Base-by-base conservation (phyloP, 2,329 filamentous ascomycete species). In the Chalaropsis thielavioides region DNA sequence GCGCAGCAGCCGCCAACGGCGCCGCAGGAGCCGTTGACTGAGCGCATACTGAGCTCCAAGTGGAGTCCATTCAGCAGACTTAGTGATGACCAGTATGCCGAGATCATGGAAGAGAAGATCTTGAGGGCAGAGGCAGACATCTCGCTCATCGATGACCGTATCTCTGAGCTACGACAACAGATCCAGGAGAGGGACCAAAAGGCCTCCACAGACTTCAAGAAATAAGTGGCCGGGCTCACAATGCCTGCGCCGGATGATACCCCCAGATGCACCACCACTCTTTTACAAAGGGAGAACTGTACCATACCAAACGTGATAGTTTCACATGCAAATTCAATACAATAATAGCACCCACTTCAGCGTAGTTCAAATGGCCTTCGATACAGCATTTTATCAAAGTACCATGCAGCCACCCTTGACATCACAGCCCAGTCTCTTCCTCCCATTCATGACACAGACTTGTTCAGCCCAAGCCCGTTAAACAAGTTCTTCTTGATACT, bases 61-160 rank as follows among this genome's bases (percentile, higher is more conserved):
- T 90, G 85, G 82, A 87, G 84, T 68, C 89, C 89, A 0, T 77
- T 94, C 68, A 86, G 81, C 70, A 81, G 82, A 13, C 75, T 94
- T 31, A 83, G 83, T 0, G 86, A 94, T 69, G 80, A 86, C 31
- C 85, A 94, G 69, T 94, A 94, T 71, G 81, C 82, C 66, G 75
- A 80, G 0, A 84, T 90, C 75, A 77, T 94, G 70, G 77, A 80
- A 38, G 87, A 92, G 72, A 90, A 86, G 74, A 75, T 90, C 49
- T 72, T 92, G 31, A 80, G 78, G 68, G 76, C 92, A 2, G 86
- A 94, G 69, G 87, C 83, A 0, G 87, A 92, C 68, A 90, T 94
- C 73, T 85, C 88, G 0, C 73, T 94, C 4, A 78, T 92, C 43
- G 88, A 94, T 70, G 89, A 92, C 64, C 84, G 83, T 71, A 89